phyloP scores from a whole-genome alignment of 2,329 filamentous ascomycete genomes.

The Penicillium oxalicum region DNA sequence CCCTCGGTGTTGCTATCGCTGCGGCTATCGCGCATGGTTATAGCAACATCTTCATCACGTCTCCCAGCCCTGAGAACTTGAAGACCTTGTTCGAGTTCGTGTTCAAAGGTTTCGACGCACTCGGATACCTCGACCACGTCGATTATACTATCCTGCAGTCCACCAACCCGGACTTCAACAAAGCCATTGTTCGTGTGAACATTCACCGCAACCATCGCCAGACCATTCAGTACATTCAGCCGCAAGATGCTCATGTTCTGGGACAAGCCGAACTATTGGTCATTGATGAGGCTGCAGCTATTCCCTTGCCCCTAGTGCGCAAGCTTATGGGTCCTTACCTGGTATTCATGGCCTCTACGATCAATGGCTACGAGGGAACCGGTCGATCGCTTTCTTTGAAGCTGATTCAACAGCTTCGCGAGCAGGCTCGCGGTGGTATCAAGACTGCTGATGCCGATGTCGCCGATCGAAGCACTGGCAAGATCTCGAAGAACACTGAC shows the following conservation, averaged over 20 bases:
- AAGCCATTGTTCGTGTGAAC: conserved; percentile 95
- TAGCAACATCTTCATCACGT: conserved; percentile 99
- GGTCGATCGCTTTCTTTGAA: conserved; percentile 92
- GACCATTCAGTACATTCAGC: conserved; percentile 97
- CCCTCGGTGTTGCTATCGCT: conserved; percentile 87
- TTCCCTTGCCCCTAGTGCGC: conserved; percentile 82
- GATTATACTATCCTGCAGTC: conserved; percentile 98
- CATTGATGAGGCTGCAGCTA: conserved; percentile 95
- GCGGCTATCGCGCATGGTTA: conserved; percentile 94
- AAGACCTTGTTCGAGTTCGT: conserved; percentile 98
- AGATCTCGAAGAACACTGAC: conserved; percentile 58
- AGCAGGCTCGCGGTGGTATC: conserved; percentile 69
- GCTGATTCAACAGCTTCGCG: conserved; percentile 91
- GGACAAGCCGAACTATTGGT: conserved; percentile 93
- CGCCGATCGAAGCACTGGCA: conserved; percentile 73
- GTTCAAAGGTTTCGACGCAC: conserved; percentile 94
- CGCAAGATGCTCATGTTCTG: conserved; percentile 88
- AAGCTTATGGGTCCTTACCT: conserved; percentile 96
- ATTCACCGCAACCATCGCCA: conserved; percentile 91
- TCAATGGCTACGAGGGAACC: conserved; percentile 97
- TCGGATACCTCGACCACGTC: conserved; percentile 88
- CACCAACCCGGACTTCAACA: conserved; percentile 97
- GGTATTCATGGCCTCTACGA: conserved; percentile 98
- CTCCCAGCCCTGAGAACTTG: conserved; percentile 93
- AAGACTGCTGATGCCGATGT: conserved; percentile 59